Base-by-base conservation (phyloP, 768 basidiomycete species). In the Tricholoma furcatifolium region DNA sequence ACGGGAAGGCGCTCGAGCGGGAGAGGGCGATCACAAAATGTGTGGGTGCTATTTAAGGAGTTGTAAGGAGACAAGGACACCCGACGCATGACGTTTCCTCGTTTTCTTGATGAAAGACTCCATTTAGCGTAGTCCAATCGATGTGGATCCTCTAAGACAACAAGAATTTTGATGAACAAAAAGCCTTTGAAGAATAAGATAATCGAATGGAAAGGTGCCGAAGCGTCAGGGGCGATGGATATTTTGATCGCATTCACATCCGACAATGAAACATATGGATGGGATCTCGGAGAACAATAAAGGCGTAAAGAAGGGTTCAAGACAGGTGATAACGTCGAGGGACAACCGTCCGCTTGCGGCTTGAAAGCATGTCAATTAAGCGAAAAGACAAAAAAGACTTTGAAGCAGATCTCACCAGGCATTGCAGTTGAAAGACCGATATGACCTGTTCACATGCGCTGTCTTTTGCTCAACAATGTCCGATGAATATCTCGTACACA, bases 401-500 rank as follows among this genome's bases (percentile, higher is more conserved):
- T 50, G 38, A 43, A 52, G 50, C 40, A 36, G 44, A 44, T 27
- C 53, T 51, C 36, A 51, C n/a, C 41, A 50, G 38, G 21, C 27
- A 27, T 27, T 43, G 12, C 23, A 39, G 27, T n/a, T 14, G 18
- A 17, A 44, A 39, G 12, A 45, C 21, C 49, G 35, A 36, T 38
- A 34, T n/a, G n/a, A n/a, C n/a, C n/a, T 23, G 56, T 46, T 59
- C 49, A 62, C 50, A 67, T 21, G 39, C 70, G 71, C 48, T 63
- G 67, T 64, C 70, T 68, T 55, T 75, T 75, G 46, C 66, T 64
- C n/a, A 65, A 63, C 59, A 45, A 56, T 57, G 24, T 62, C 50
- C 50, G 61, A 61, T 79, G 78, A 20, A 67, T 61, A 24, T 70
- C 70, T 46, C 52, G 63, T 17, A 74, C 70, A 53, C 79, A 81